phyloP scores from a whole-genome alignment of 2,329 filamentous ascomycete species.

The Magnaporthales sp. region DNA sequence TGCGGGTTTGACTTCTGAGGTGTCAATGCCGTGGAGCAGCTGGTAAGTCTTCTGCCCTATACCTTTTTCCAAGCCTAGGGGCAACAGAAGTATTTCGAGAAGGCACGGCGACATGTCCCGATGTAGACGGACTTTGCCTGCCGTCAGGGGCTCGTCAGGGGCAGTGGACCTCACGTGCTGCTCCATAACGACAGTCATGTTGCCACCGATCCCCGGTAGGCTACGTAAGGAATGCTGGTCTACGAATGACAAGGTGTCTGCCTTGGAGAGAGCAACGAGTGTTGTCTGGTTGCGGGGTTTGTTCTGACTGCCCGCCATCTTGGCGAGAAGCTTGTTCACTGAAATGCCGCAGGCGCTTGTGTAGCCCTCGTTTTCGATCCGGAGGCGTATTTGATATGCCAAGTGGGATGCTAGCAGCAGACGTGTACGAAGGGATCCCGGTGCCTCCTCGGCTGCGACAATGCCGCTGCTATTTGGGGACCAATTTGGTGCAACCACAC shows the following conservation, averaged over 20 bases:
- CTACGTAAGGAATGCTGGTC: constrained; percentile 68
- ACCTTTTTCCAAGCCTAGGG: constrained; percentile 61
- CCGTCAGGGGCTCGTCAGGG: constrained; percentile 44
- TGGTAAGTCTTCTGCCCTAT: constrained; percentile 68
- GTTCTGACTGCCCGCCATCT: constrained; percentile 73
- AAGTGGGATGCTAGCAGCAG: constrained; percentile 75
- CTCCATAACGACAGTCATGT: constrained; percentile 50
- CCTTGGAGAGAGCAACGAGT: constrained; percentile 56
- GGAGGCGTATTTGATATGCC: constrained; percentile 61
- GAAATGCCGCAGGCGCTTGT: constrained; percentile 83
- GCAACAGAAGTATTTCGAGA: constrained; percentile 61
- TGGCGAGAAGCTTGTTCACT: constrained; percentile 78
- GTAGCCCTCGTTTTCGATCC: constrained; percentile 70
- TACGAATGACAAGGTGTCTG: constrained; percentile 58
- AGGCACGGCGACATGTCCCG: constrained; percentile 52
- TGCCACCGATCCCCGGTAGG: constrained; percentile 80
- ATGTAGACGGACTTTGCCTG: constrained; percentile 54
- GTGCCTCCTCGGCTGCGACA: constrained; percentile 10
- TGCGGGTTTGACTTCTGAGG: constrained; percentile 62
- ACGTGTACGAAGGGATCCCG: constrained; percentile 38
- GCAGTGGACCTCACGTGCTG: constrained; percentile 37
- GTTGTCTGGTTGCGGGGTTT: constrained; percentile 88
- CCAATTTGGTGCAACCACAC: constrained; percentile 30
- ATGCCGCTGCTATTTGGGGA: constrained; percentile 12
- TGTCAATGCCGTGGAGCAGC: constrained; percentile 73